These are phyloP conservation scores for Apiotrichum domesticum DNA, from an alignment of 1,284 basidiomycete species.

Conservation along the genomic window DNA sequence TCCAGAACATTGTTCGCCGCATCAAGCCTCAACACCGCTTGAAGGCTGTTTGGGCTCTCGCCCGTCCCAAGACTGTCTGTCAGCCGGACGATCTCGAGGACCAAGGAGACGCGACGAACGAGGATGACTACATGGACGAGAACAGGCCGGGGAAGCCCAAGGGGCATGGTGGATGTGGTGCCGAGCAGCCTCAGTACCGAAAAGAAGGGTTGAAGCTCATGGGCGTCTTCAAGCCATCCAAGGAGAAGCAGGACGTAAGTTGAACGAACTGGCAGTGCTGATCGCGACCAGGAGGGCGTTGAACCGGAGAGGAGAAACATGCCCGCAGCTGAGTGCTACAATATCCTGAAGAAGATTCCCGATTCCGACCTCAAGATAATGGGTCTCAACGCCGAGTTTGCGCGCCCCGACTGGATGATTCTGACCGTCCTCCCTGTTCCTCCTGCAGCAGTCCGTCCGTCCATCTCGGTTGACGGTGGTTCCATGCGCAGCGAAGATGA, in stretches of 20 bases:
- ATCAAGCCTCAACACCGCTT: slow-evolving; percentile 82
- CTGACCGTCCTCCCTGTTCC: slow-evolving; percentile 96
- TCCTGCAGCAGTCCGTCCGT: slow-evolving; percentile 94
- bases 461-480: slow-evolving; percentile 93
- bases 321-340: slow-evolving; percentile 83
- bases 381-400: slow-evolving; percentile 91
- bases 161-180: slow-evolving; percentile 94
- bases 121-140: slow-evolving; percentile 53
- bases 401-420: slow-evolving; percentile 99
- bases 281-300: slow-evolving; percentile 56
- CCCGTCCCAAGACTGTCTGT: slow-evolving; percentile 65
- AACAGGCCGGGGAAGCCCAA: slow-evolving; percentile 16
- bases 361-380: slow-evolving; percentile 84
- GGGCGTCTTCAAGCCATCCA: slow-evolving; percentile 88
- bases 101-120: slow-evolving; percentile 70
- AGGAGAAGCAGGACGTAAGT: slow-evolving; percentile 68
- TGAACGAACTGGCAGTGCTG: slow-evolving; percentile 5
- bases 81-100: slow-evolving; percentile 58
- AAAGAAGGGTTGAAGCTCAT: slow-evolving; percentile 96
- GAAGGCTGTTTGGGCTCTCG: slow-evolving; percentile 71
- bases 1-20: slow-evolving; percentile 75
- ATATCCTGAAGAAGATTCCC: slow-evolving; percentile 87
- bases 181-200: slow-evolving; percentile 80
- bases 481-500: slow-evolving; percentile 96
- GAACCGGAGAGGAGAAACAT: slow-evolving; percentile 88